Evolutionary conservation across 2,329 filamentous ascomycete genomes (phyloP), one percentile per base, ranked within the genome.

Genomic region (Epichloe gansuensis): DNA sequence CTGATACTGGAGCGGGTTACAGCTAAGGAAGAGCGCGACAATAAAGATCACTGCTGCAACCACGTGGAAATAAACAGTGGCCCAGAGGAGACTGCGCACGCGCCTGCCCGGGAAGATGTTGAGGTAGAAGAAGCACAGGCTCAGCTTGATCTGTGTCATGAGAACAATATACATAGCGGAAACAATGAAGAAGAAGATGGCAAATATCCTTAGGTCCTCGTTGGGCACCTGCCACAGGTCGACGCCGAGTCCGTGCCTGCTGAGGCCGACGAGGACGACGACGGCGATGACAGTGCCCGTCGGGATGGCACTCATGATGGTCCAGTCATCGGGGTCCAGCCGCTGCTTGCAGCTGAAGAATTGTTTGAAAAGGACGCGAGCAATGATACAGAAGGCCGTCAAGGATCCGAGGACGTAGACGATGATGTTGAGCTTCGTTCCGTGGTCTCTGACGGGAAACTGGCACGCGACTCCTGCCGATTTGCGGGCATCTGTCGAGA

Each of bases 41-140:
- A 63, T 46, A 42, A 72, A 74, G 0, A 60, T 50, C 1, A 64
- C 21, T 0, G 63, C 65, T 12, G 57, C 65, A 0, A 61, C 41
- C 1, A 55, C 55, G 17, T 64, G 67, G 47, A 74, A 63, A 11
- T 49, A 49, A 2, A 67, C 58, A 0, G 67, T 66, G 4, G 56
- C 59, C 60, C 66, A 70, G 0, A 72, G 60, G 13, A 68, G 12
- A 5, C 60, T 57, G 5, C 63, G 60, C 11, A 69, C 62, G 0
- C 35, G 54, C 5, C 45, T 56, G 0, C 60, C 60, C 0, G 68
- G 66, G 38, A 74, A 74, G 45, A 75, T 69, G 15, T 69, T 64
- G n/a, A 72, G 62, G 50, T 73, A 75, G 54, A 75, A 72, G 55
- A 68, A 64, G 8, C 72, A 56, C 12, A 75, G 58, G 1, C 71